phyloP scores from a whole-genome alignment of 2,329 filamentous ascomycete species.

The Elsinoe fawcettii region DNA sequence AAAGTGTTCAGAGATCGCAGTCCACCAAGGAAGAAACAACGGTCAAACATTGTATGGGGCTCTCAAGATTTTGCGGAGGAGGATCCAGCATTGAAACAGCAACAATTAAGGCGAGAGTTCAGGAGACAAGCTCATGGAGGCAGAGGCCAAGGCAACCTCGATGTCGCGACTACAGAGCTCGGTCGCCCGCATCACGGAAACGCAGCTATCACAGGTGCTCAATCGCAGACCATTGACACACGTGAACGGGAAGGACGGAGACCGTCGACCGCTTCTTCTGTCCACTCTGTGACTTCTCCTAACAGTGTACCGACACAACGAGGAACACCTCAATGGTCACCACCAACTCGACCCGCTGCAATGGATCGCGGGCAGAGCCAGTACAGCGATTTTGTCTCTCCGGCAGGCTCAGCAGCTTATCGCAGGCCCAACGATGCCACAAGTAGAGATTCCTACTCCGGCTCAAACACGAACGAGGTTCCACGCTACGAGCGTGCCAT shows the following conservation, averaged over 20 bases:
- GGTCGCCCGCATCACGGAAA: too few relatives aligned
- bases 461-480: background rate
- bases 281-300: background rate
- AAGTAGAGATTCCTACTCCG: background rate
- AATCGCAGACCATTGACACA: too few relatives aligned
- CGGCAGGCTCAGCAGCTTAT: background rate
- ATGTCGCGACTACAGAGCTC: too few relatives aligned
- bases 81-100: background rate
- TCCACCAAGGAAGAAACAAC: background rate
- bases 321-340: background rate
- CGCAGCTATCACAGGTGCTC: too few relatives aligned
- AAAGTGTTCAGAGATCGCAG: background rate
- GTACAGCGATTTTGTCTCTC: background rate
- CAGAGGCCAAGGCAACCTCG: background rate
- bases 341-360: background rate
- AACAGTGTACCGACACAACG: background rate
- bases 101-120: background rate
- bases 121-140: background rate
- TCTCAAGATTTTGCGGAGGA: background rate
- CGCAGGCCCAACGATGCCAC: background rate
- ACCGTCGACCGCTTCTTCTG: background rate
- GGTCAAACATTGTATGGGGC: background rate
- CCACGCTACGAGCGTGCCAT: background rate
- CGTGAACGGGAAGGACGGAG: background rate
- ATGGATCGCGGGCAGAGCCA: background rate